Evolutionary conservation across 495 filamentous ascomycete genomes (phyloP).

Genomic region (Aspergillus cristatus): DNA sequence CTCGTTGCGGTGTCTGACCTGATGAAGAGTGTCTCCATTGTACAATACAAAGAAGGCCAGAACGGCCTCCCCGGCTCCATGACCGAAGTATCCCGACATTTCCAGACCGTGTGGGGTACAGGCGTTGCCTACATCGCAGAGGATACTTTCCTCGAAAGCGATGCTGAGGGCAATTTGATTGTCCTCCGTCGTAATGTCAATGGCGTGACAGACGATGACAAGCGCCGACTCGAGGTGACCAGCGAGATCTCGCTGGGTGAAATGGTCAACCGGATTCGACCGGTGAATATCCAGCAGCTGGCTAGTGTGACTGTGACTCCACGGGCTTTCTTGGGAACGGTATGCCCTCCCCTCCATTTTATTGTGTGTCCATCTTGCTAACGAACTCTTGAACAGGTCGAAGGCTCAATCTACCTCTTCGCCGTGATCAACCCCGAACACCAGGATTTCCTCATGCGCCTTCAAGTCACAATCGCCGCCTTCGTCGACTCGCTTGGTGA

Average conservation of each 20-base stretch:
- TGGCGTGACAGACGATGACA: conserved; percentile 67
- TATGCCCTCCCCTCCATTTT: conserved; percentile 35
- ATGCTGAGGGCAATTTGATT: conserved; percentile 79
- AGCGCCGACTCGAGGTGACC: conserved; percentile 57
- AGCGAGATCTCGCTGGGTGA: conserved; percentile 81
- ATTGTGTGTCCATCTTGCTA: conserved; percentile 2
- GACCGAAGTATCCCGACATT: conserved; percentile 69
- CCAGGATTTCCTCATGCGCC: conserved; percentile 71
- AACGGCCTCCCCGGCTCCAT: conserved; percentile 41
- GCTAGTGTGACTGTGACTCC: conserved; percentile 60
- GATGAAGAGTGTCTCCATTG: conserved; percentile 82
- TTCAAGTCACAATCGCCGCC: conserved; percentile 65
- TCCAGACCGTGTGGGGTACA: conserved; percentile 71
- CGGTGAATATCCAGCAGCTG: conserved; percentile 48
- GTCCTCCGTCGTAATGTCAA: conserved; percentile 61
- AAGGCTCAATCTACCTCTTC: conserved; percentile 88
- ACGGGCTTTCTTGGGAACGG: conserved; percentile 81
- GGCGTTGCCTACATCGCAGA: conserved; percentile 62
- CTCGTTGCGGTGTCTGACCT: conserved; percentile 79
- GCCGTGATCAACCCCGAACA: conserved; percentile 58
- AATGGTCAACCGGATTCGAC: conserved; percentile 78
- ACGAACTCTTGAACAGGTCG: conserved; percentile 47
- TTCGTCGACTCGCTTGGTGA: conserved; percentile 56
- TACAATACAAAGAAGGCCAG: conserved; percentile 51
- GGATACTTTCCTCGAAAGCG: conserved; percentile 67